Evolutionary conservation across 805 yeast genomes (phyloP), one percentile per base, ranked within the genome.

Genomic region (Candida cerambycidarum): DNA sequence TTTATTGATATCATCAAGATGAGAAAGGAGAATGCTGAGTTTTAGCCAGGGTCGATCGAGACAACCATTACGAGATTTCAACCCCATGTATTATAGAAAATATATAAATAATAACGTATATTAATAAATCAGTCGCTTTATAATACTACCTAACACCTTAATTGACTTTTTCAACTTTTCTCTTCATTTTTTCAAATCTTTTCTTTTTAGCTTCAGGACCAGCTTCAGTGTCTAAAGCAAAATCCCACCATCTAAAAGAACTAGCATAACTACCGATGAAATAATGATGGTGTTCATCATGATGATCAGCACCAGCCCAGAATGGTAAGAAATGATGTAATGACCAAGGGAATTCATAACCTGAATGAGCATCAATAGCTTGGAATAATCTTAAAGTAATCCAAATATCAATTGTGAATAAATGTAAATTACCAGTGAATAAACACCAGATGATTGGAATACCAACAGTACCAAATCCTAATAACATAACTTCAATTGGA

Each of bases 261-360:
- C 79, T 73, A 18, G 83, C 79, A 51, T 78, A 78, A 53, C 74
- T 74, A 14, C 83, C 83, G 46, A 78, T 76, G 50, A 78, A 78
- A 56, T 72, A 75, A 52, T 77, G 83, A 50, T 78, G 83, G 50
- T 78, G 83, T 45, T 72, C 69, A 53, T 78, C 83, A 53, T 78
- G 83, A 53, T 78, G 83, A 43, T 75, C 81, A 29, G 82, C 82
- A 24, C 83, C 83, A 8, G 83, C 82, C 83, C 83, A 78, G 59
- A 78, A 70, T 32, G 83, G 83, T n/a, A 78, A 39, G 55, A 76
- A 65, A 43, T 76, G 58, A 56, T 78, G 76, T 54, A 78, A 66
- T 1, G 82, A 77, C 79, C 79, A 76, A 3, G 83, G 83, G 61
- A 78, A 78, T 45, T 78, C 82, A 54, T 78, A 78, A 30, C 83